Evolutionary conservation across 345 rosid genomes (phyloP).

Genomic region (Salix dunnii): DNA sequence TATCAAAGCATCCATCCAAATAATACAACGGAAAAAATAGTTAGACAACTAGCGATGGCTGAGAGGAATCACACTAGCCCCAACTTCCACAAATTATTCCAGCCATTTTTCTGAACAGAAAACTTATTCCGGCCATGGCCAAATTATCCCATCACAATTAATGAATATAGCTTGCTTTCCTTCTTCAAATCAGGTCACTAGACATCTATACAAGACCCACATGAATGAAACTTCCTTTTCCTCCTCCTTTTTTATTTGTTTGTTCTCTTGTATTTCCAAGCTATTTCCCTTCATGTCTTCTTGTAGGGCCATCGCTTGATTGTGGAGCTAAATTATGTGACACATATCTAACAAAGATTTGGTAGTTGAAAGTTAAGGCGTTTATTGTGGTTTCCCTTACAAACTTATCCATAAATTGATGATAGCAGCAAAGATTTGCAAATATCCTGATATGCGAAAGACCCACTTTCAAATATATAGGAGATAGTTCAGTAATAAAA

Average conservation of each 20-base stretch:
- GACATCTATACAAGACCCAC: constrained; percentile 12
- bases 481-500: too few species aligned
- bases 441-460: background rate
- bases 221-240: constrained; percentile 10
- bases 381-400: background rate
- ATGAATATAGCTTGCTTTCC: constrained; percentile 20
- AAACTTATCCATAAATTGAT: constrained; percentile 13
- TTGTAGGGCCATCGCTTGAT: constrained; percentile 14
- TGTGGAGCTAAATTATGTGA: constrained; percentile 8
- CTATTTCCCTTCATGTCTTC: constrained; percentile 16
- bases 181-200: constrained; percentile 1
- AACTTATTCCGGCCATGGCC: constrained; percentile 6
- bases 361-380: constrained; percentile 8
- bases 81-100: constrained; percentile 14
- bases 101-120: background rate
- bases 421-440: background rate
- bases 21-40: constrained; percentile 5
- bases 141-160: background rate
- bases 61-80: constrained; percentile 39
- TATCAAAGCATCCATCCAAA: constrained; percentile 14
- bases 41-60: constrained; percentile 31
- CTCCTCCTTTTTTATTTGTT: constrained; percentile 12
- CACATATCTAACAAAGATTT: constrained; percentile 16
- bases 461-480: background rate
- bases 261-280: constrained; percentile 9